phyloP scores from a whole-genome alignment of 2,329 filamentous ascomycete species.

The Beauveria scarabaeidicola region DNA sequence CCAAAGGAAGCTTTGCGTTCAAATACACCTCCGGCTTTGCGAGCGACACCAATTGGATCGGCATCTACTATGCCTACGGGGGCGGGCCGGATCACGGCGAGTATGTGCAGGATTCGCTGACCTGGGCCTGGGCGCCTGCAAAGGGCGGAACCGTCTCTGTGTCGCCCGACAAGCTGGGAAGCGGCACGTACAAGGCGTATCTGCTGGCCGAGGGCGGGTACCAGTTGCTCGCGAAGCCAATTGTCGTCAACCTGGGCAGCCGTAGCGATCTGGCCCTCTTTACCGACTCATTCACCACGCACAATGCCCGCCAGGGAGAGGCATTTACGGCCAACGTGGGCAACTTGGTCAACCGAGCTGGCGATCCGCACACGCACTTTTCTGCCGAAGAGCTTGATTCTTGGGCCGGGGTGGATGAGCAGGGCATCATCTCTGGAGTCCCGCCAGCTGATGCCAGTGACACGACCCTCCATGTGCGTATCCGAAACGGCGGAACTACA shows the following conservation, averaged over 20 bases:
- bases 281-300: conserved; percentile 23
- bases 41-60: conserved; percentile 19
- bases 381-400: conserved; percentile 17
- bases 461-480: conserved; percentile 20
- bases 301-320: conserved; percentile 29
- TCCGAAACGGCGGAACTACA: conserved; percentile 17
- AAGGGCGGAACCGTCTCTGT: conserved; percentile 14
- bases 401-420: conserved; percentile 26
- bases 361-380: conserved; percentile 21
- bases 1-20: conserved; percentile 14
- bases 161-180: not conserved
- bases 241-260: not conserved
- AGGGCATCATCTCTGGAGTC: conserved; percentile 28
- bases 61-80: conserved; percentile 17
- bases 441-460: conserved; percentile 19
- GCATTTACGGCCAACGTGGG: conserved; percentile 23
- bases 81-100: conserved; percentile 16
- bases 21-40: conserved; percentile 14
- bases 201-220: conserved; percentile 1
- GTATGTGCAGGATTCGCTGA: conserved; percentile 14
- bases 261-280: conserved; percentile 18
- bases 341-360: conserved; percentile 25
- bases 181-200: conserved; percentile 7
- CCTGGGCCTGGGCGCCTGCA: conserved; percentile 18
- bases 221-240: not conserved